Base-by-base conservation (phyloP, 352 stramenopile species). In the Globisporangium carolinianum region DNA sequence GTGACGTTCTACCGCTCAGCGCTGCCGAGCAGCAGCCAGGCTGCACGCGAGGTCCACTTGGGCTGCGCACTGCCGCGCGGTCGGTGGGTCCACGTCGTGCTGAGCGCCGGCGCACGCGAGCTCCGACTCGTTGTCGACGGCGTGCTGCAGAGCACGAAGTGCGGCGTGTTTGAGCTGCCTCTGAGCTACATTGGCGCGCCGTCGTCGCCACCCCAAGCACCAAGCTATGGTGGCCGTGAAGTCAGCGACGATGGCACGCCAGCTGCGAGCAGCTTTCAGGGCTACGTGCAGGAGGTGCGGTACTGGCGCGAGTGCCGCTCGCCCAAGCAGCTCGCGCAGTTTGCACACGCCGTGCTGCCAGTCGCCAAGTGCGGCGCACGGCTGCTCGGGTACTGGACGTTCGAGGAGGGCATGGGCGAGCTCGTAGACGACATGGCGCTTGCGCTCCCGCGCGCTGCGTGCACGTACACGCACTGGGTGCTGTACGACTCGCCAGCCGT, bases 361-460 rank as follows among this genome's bases (percentile, higher is more conserved):
- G 71, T 87, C 1, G 61, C 63, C 5, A 68, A 66, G 47, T 73
- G 65, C 39, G 65, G 65, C 17, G 61, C 60, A 32, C 24, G 12
- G n/a, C 62, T 91, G 8, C 10, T 69, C 2, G 77, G 65, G 39
- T 91, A 91, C 61, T 91, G 78, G 75, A 89, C 79, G 35, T 70
- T 91, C n/a, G 82, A 91, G 47, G 82, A 91, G 68, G 79, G 72
- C 15, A 69, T 78, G 57, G 82, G 77, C 11, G 69, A 86, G n/a
- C 55, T 87, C 11, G 69, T 91, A 35, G 82, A 91, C 65, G 82
- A 92, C 58, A 86, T 89, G 73, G 66, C 76, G 50, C 68, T 86
- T 15, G 54, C 47, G 12, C 56, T 76, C 37, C 73, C 77, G n/a
- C 77, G 74, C 10, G 66, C 72, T n/a, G 63, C 77, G 2, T 79